phyloP scores from a whole-genome alignment of 2,329 filamentous ascomycete species.

The Colletotrichum nymphaeae region DNA sequence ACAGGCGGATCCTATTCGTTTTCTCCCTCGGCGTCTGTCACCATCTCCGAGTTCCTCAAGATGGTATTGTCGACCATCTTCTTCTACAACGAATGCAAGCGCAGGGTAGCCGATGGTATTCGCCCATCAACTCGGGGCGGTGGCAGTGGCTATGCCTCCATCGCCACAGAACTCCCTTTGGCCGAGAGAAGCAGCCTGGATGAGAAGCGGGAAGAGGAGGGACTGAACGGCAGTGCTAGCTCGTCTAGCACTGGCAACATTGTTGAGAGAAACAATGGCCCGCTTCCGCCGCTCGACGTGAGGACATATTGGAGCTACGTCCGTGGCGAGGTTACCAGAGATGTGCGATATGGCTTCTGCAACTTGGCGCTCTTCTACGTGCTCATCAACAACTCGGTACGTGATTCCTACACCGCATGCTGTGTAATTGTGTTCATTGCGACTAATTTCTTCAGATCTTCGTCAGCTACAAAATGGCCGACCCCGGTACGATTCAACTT shows the following conservation, averaged over 20 bases:
- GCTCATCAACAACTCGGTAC: slow-evolving; percentile 47
- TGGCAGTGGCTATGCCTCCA: slow-evolving; percentile 32
- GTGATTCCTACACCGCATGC: neutral
- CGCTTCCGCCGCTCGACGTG: slow-evolving; percentile 24
- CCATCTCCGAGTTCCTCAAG: slow-evolving; percentile 47
- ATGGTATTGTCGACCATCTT: slow-evolving; percentile 44
- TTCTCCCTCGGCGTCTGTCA: slow-evolving; percentile 45
- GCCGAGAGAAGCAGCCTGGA: slow-evolving; percentile 36
- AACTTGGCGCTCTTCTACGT: slow-evolving; percentile 47
- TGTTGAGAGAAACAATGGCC: slow-evolving; percentile 23
- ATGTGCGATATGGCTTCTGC: slow-evolving; percentile 45
- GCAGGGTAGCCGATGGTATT: slow-evolving; percentile 34
- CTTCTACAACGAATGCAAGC: slow-evolving; percentile 43
- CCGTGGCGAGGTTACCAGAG: slow-evolving; percentile 41
- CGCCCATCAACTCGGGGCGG: slow-evolving; percentile 36
- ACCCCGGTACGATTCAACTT: slow-evolving; percentile 46
- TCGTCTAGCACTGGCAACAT: slow-evolving; percentile 18
- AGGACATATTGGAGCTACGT: slow-evolving; percentile 38
- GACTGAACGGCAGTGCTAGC: slow-evolving; percentile 26
- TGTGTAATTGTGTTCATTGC: neutral
- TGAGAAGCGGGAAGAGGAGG: slow-evolving; percentile 37
- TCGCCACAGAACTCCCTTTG: slow-evolving; percentile 32
- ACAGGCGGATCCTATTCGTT: slow-evolving; percentile 41
- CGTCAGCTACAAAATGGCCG: slow-evolving; percentile 45
- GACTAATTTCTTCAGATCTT: slow-evolving; percentile 42